phyloP scores from a whole-genome alignment of 2,329 filamentous ascomycete genomes.

The Penicillium fuscoglaucum region DNA sequence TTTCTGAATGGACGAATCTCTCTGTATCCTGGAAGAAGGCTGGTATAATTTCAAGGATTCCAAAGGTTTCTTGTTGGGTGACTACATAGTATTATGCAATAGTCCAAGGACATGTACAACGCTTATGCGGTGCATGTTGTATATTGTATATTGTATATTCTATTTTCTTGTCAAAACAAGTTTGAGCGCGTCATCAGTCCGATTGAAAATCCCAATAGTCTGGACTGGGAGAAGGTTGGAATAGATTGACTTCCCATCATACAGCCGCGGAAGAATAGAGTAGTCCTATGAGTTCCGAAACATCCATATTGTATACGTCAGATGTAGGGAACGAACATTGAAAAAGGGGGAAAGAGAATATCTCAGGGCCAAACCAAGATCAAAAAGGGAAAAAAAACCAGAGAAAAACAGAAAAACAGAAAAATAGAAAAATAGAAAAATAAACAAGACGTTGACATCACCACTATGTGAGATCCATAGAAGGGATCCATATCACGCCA shows the following conservation, averaged over 20 bases:
- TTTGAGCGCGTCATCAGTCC: constrained; percentile 7
- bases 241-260: background rate
- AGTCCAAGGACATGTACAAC: background rate
- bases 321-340: background rate
- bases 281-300: constrained; percentile 4
- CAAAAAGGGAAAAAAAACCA: background rate
- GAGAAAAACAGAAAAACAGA: no score
- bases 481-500: no score
- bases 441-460: no score
- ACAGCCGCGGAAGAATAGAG: background rate
- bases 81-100: background rate
- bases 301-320: background rate
- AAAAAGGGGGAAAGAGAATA: background rate
- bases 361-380: no score
- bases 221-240: background rate
- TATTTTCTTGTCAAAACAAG: background rate
- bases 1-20: background rate
- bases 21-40: background rate
- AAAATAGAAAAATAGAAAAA: no score
- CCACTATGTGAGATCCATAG: no score
- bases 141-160: background rate
- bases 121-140: background rate
- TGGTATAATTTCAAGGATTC: background rate
- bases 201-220: constrained; percentile 1
- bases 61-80: background rate